Percentiles rank a stretch among this genome's conserved stretches.
Conservation (phyloP, 305 asterid genomes). For the Fraxinus xanthoxyloides region DNA sequence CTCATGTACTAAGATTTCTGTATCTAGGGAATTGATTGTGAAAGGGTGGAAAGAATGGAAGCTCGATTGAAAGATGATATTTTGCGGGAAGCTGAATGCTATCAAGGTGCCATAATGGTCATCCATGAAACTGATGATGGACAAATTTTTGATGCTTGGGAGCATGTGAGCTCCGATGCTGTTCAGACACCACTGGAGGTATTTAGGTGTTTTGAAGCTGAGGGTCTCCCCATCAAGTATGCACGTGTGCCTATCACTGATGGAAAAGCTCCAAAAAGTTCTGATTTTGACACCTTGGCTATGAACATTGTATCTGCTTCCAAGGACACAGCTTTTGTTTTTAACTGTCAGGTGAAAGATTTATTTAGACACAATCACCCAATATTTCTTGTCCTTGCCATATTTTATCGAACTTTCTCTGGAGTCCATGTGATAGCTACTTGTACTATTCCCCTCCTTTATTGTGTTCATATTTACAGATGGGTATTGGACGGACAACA, state of each 20-base stretch:
- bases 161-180: conserved; percentile 64
- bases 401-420: conserved; percentile 15
- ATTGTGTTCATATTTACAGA: conserved; percentile 42
- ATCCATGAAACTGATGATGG: conserved; percentile 94
- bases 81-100: conserved; percentile 87
- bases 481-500: conserved; percentile 99
- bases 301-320: conserved; percentile 87
- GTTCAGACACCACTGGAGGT: conserved; percentile 97
- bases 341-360: conserved; percentile 83
- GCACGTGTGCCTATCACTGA: conserved; percentile 99
- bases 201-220: conserved; percentile 74
- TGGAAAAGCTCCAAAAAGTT: conserved; percentile 98
- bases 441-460: conserved; percentile 28
- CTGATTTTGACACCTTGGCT: conserved; percentile 83
- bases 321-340: conserved; percentile 88
- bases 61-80: conserved; percentile 95
- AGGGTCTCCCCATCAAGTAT: conserved; percentile 86
- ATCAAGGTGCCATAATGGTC: conserved; percentile 92
- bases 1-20: conserved; percentile 35
- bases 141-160: conserved; percentile 92
- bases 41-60: conserved; percentile 96
- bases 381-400: conserved; percentile 11
- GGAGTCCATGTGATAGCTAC: conserved; percentile 20
- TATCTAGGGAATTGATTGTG: conserved; percentile 87
- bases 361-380: conserved; percentile 16